A percentile compares a stretch with the other conserved stretches of the same genome.
These are phyloP conservation scores for Phyllosticta citriasiana DNA, from an alignment of 2,329 filamentous ascomycete species.

Conservation along the genomic window DNA sequence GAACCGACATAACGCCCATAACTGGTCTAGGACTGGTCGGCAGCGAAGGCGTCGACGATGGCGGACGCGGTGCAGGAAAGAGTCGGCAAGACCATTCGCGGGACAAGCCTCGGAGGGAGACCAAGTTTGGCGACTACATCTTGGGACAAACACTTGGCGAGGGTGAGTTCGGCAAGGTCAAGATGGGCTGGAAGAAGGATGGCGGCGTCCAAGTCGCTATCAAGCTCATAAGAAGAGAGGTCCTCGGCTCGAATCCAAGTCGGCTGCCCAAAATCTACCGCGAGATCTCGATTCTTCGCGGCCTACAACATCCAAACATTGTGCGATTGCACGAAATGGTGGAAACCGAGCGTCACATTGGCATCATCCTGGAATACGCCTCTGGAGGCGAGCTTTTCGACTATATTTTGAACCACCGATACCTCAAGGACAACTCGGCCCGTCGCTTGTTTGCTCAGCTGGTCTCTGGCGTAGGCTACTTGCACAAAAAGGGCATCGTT, in stretches of 20 bases:
- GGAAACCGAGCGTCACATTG: slow-evolving; percentile 92
- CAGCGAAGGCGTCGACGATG: slow-evolving; percentile 42
- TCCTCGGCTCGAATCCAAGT: slow-evolving; percentile 75
- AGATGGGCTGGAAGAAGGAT: slow-evolving; percentile 95
- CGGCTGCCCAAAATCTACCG: slow-evolving; percentile 94
- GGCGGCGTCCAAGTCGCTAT: slow-evolving; percentile 89
- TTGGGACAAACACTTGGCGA: slow-evolving; percentile 93
- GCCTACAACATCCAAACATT: slow-evolving; percentile 90
- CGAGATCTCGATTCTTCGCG: slow-evolving; percentile 83
- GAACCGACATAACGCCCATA: slow-evolving; percentile 35
- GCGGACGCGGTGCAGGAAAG: slow-evolving; percentile 31
- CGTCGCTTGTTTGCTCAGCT: slow-evolving; percentile 89
- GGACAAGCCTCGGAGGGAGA: slow-evolving; percentile 54
- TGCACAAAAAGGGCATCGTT: slow-evolving; percentile 98
- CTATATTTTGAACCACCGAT: slow-evolving; percentile 93
- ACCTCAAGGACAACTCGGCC: slow-evolving; percentile 87
- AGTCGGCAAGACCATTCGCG: slow-evolving; percentile 51
- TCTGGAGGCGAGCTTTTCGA: slow-evolving; percentile 97
- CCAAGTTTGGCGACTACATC: slow-evolving; percentile 91
- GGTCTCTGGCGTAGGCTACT: slow-evolving; percentile 89
- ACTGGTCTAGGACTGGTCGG: slow-evolving; percentile 40
- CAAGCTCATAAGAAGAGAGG: slow-evolving; percentile 92
- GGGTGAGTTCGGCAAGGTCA: slow-evolving; percentile 97
- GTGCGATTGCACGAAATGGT: slow-evolving; percentile 97
- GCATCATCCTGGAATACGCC: slow-evolving; percentile 96